Conservation (phyloP, 495 filamentous ascomycete species). For the Penicillium coffeae region DNA sequence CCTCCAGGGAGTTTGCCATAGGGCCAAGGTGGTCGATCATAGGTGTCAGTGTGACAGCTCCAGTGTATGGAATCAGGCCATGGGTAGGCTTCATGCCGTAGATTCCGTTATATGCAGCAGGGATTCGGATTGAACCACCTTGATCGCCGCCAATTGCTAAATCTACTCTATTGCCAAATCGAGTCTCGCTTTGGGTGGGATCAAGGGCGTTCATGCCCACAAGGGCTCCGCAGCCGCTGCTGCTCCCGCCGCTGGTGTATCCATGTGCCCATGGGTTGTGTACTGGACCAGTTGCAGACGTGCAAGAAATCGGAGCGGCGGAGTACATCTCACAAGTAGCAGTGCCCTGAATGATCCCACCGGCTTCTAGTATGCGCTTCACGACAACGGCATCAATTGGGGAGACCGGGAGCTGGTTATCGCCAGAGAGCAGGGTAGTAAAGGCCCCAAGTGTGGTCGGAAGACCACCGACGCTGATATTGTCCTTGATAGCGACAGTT, state of each 20-base stretch:
- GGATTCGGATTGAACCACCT: conserved; percentile 53
- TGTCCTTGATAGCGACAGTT: conserved; percentile 36
- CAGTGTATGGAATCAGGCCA: conserved; percentile 51
- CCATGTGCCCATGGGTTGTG: conserved; percentile 41
- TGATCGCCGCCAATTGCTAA: conserved; percentile 56
- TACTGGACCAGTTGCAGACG: conserved; percentile 40
- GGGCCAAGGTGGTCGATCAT: conserved; percentile 48
- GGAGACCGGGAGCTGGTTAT: conserved; percentile 21
- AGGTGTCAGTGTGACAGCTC: conserved; percentile 33
- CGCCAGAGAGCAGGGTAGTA: conserved; percentile 19
- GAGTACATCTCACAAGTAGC: conserved; percentile 43
- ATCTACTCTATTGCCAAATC: conserved; percentile 40
- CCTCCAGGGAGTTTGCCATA: conserved; percentile 46
- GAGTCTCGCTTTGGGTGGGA: conserved; percentile 21
- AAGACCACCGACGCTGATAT: conserved; percentile 29
- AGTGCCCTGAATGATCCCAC: conserved; percentile 32
- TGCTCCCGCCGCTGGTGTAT: conserved; percentile 48
- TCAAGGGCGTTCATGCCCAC: conserved; percentile 40
- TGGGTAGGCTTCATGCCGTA: conserved; percentile 44
- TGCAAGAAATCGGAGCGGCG: conserved; percentile 29
- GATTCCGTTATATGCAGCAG: conserved; percentile 44
- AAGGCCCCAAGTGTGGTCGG: conserved; percentile 31
- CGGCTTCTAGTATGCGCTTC: conserved; percentile 36
- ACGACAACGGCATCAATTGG: conserved; percentile 36
- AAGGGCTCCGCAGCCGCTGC: conserved; percentile 47